phyloP scores from a whole-genome alignment of 2,329 filamentous ascomycete genomes.

The Onygenales sp. region DNA sequence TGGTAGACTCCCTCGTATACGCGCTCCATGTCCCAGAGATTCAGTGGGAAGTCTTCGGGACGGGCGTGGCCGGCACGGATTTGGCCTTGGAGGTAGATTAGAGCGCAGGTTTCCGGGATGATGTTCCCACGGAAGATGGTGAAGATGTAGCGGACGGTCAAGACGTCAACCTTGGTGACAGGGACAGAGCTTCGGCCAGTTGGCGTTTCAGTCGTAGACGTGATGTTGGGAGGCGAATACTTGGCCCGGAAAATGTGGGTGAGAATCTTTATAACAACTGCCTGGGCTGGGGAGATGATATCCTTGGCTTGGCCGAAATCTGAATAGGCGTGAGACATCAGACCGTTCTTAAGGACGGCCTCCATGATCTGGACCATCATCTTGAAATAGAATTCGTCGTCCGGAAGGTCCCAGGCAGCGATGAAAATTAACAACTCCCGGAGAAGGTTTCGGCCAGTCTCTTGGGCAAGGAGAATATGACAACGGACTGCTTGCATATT shows the following conservation, averaged over 20 bases:
- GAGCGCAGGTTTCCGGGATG: slow-evolving; percentile 85
- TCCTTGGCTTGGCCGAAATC: slow-evolving; percentile 88
- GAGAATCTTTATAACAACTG: slow-evolving; percentile 80
- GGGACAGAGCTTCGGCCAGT: slow-evolving; percentile 48
- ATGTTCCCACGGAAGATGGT: slow-evolving; percentile 87
- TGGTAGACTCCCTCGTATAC: slow-evolving; percentile 92
- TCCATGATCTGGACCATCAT: slow-evolving; percentile 95
- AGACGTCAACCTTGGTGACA: slow-evolving; percentile 46
- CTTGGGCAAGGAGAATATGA: slow-evolving; percentile 78
- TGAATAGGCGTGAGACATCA: slow-evolving; percentile 88
- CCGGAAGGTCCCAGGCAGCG: slow-evolving; percentile 90
- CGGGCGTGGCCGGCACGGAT: slow-evolving; percentile 68
- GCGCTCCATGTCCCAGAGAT: slow-evolving; percentile 95
- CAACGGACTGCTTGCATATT: slow-evolving; percentile 87
- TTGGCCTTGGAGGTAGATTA: slow-evolving; percentile 87
- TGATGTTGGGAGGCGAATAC: slow-evolving; percentile 38
- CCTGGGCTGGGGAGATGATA: slow-evolving; percentile 91
- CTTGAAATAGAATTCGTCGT: slow-evolving; percentile 90
- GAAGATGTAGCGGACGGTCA: slow-evolving; percentile 79
- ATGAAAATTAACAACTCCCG: slow-evolving; percentile 92
- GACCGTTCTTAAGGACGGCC: slow-evolving; percentile 76
- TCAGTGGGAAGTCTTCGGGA: slow-evolving; percentile 81
- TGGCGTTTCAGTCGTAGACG: slow-evolving; percentile 44
- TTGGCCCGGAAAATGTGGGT: slow-evolving; percentile 76
- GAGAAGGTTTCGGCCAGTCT: slow-evolving; percentile 81